Evolutionary conservation across 495 filamentous ascomycete species (phyloP), one percentile per base, ranked within the genome.

Genomic region (Tuber umbilicatum): DNA sequence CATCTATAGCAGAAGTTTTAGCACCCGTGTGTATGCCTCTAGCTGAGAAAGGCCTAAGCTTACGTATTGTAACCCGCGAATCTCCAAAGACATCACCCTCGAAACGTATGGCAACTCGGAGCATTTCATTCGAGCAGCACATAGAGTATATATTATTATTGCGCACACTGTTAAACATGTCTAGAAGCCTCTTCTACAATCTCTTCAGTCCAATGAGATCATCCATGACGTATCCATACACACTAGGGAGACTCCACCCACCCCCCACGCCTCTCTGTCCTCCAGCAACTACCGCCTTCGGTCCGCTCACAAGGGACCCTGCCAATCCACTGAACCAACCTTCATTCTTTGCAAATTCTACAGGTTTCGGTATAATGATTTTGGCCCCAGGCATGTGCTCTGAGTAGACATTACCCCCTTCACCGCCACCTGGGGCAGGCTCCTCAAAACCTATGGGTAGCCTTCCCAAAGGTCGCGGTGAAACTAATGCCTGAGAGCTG

Each of bases 151-250:
- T 27, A 35, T 19, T 64, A 17, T 5, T 64, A 64, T 64, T 35
- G 55, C 14, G 16, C 17, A 64, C 55, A 64, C 50, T n/a, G 55
- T 64, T 35, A 64, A 64, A 35, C 55, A 64, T 64, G 14, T 64
- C 55, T 64, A 64, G 55, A 64, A 64, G 19, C 55, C 70, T 35
- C 69, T 38, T 43, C 64, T 67, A 79, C 69, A 79, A 76, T 27
- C 77, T 78, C 76, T 81, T 81, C 73, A 81, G 73, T 14, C 80
- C 80, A 21, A 81, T 76, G 31, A 81, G 69, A 64, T 81, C 80
- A 68, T 81, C 76, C 80, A 81, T 81, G 41, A 81, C 41, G 42
- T 81, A 81, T 73, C 79, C 72, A 68, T 81, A 81, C 21, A 50
- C 74, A 19, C 74, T 73, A 16, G 70, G 70, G 64, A 79, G 37